Percentiles rank a stretch among this genome's conserved stretches.
Evolutionary conservation across 805 yeast species (phyloP).

Genomic region (Ogataea pini): DNA sequence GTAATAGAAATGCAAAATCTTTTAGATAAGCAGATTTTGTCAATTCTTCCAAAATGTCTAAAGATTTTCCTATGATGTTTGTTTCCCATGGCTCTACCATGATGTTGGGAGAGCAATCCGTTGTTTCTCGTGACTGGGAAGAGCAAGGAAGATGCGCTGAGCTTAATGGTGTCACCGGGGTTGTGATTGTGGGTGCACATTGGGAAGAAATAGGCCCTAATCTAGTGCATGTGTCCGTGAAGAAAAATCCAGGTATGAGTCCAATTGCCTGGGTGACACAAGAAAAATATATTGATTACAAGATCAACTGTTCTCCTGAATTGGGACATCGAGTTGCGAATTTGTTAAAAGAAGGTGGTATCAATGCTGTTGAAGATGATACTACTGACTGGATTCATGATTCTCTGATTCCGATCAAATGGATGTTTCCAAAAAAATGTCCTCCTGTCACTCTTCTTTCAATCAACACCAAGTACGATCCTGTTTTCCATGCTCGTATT

Average conservation of each 20-base stretch:
- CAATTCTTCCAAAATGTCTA: constrained; percentile 6
- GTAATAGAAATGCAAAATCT: too few species aligned
- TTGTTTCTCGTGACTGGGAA: constrained; percentile 14
- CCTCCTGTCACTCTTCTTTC: constrained; percentile 14
- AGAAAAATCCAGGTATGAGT: constrained; percentile 11
- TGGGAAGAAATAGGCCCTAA: constrained; percentile 14
- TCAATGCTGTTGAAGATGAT: constrained; percentile 13
- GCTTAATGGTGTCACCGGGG: constrained; percentile 9
- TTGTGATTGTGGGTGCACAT: constrained; percentile 15
- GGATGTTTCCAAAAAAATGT: constrained; percentile 16
- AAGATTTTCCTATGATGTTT: constrained; percentile 12
- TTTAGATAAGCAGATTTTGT: too few species aligned
- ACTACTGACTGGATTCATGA: constrained; percentile 16
- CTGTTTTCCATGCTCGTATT: constrained; percentile 12
- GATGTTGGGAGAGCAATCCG: constrained; percentile 16
- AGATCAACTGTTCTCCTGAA: constrained; percentile 13
- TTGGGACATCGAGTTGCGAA: constrained; percentile 10
- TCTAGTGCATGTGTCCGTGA: constrained; percentile 11
- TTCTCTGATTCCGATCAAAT: constrained; percentile 14
- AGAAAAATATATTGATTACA: constrained; percentile 8
- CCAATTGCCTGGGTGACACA: constrained; percentile 13
- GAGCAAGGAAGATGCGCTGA: constrained; percentile 15
- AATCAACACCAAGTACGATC: constrained; percentile 12
- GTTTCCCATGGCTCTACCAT: constrained; percentile 16
- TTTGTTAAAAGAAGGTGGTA: constrained; percentile 9